phyloP scores from a whole-genome alignment of 768 basidiomycete species.

The Tricholoma bakamatsutake region DNA sequence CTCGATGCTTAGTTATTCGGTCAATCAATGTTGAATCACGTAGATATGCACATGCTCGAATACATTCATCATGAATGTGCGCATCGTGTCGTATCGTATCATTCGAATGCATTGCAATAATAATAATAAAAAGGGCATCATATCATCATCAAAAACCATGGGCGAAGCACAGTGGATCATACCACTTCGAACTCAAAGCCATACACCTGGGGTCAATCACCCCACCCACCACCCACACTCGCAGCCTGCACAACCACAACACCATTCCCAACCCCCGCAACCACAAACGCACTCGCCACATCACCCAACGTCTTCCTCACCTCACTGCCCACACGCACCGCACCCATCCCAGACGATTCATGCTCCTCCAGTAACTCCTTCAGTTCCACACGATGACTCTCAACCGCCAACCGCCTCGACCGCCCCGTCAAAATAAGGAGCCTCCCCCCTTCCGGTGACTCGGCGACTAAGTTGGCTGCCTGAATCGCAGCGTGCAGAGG shows the following conservation, averaged over 20 bases:
- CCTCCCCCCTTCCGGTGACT: slow-evolving; percentile 18
- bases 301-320: slow-evolving; percentile 84
- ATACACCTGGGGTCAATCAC: too few species aligned
- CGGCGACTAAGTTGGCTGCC: slow-evolving; percentile 27
- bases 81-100: too few species aligned
- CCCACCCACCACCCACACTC: background rate
- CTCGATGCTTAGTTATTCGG: too few species aligned
- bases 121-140: too few species aligned
- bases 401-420: slow-evolving; percentile 64
- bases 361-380: slow-evolving; percentile 55
- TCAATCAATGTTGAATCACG: too few species aligned
- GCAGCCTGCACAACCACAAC: slow-evolving; percentile 67
- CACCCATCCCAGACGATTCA: slow-evolving; percentile 20
- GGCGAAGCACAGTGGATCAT: too few species aligned
- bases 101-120: too few species aligned
- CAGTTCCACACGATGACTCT: slow-evolving; percentile 69
- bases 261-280: slow-evolving; percentile 50
- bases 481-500: slow-evolving; percentile 57
- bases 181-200: too few species aligned
- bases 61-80: too few species aligned
- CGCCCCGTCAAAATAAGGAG: slow-evolving; percentile 70
- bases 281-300: slow-evolving; percentile 70
- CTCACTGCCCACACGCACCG: slow-evolving; percentile 42
- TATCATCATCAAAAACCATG: too few species aligned
- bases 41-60: too few species aligned